A percentile compares a stretch with the other conserved stretches of the same genome.
phyloP scores from a whole-genome alignment of 306 rosid genomes.

The Inga oerstediana region DNA sequence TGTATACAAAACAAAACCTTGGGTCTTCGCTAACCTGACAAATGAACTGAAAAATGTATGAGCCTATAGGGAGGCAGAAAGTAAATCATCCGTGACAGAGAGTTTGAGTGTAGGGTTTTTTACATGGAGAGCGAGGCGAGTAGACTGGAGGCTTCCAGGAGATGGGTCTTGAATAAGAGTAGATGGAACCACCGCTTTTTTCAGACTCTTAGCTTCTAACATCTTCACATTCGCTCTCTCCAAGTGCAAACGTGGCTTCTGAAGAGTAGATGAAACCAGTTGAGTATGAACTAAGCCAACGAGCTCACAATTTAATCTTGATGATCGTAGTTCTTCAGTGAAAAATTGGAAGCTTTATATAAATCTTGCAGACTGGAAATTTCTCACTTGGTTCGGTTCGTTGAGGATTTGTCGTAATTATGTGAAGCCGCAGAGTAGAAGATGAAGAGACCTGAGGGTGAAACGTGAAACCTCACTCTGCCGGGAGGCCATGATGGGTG shows the following conservation, averaged over 20 bases:
- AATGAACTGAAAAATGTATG: background rate
- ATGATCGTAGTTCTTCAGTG: background rate
- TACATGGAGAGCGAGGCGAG: constrained; percentile 87
- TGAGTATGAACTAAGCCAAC: background rate
- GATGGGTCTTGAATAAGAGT: constrained; percentile 68
- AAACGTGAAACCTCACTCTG: background rate
- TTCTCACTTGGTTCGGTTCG: background rate
- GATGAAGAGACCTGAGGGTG: background rate
- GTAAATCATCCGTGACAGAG: background rate
- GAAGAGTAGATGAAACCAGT: background rate
- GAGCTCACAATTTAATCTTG: background rate
- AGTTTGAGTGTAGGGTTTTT: background rate
- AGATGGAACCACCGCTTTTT: constrained; percentile 72
- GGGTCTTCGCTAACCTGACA: constrained; percentile 51
- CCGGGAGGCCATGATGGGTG: background rate
- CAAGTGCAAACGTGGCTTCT: background rate
- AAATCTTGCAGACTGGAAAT: background rate
- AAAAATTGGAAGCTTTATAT: background rate
- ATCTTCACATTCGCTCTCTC: constrained; percentile 14
- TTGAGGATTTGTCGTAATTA: background rate
- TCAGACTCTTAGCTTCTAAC: constrained; percentile 70
- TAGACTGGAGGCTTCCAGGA: constrained; percentile 80
- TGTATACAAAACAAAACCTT: constrained; percentile 57
- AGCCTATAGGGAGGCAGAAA: background rate
- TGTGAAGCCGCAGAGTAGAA: background rate